Percentiles rank a stretch among this genome's conserved stretches.
phyloP scores from a whole-genome alignment of 179 eudicot species.

The Beta macrorhiza region DNA sequence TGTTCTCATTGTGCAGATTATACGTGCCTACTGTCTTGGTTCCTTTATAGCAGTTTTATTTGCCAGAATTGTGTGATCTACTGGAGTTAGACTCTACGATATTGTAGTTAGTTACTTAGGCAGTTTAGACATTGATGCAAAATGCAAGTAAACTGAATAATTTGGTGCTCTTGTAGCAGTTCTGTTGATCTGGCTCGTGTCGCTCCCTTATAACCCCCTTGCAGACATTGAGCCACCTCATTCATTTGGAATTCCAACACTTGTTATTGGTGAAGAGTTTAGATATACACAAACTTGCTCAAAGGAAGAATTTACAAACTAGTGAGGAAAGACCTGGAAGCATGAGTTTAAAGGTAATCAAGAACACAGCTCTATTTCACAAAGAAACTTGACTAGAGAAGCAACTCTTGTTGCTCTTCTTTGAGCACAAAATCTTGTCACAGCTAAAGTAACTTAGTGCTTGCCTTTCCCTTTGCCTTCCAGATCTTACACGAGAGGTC shows the following conservation, averaged over 20 bases:
- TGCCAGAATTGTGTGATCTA: background rate
- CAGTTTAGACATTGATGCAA: background rate
- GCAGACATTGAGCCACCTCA: background rate
- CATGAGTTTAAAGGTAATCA: background rate
- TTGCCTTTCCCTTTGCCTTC: background rate
- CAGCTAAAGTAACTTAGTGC: background rate
- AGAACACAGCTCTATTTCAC: background rate
- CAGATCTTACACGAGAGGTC: background rate
- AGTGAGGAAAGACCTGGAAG: background rate
- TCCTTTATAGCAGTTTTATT: background rate
- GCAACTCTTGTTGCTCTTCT: background rate
- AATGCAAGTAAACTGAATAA: background rate
- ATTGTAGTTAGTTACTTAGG: background rate
- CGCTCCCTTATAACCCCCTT: background rate
- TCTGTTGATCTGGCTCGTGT: background rate
- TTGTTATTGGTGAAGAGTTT: background rate
- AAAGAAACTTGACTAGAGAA: background rate
- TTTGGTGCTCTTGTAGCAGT: background rate
- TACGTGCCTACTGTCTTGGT: background rate
- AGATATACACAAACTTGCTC: background rate
- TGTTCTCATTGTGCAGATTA: background rate
- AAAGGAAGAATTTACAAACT: background rate
- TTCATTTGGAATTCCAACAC: background rate
- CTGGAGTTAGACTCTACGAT: background rate
- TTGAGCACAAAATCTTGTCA: background rate